phyloP scores from a whole-genome alignment of 306 rosid genomes.

The Prunus armeniaca region DNA sequence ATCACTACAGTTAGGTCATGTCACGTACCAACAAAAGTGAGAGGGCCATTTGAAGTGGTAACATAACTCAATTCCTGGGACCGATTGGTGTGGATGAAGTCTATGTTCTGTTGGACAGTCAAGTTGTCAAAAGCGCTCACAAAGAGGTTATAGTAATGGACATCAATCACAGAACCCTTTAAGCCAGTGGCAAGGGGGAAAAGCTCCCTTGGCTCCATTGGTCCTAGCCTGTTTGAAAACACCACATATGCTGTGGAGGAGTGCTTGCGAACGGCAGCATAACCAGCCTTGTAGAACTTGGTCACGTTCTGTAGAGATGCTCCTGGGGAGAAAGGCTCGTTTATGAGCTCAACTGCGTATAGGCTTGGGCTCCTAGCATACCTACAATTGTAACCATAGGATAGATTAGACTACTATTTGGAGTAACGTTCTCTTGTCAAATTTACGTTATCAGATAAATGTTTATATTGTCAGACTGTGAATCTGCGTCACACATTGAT shows the following conservation, averaged over 20 bases:
- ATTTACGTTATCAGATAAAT: no score
- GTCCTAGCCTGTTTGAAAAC: slow-evolving; percentile 54
- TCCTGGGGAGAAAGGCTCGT: slow-evolving; percentile 66
- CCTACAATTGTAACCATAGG: slow-evolving; percentile 21
- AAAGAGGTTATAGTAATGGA: slow-evolving; percentile 70
- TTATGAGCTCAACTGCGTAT: slow-evolving; percentile 67
- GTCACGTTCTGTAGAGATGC: slow-evolving; percentile 41
- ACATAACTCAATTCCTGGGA: slow-evolving; percentile 35
- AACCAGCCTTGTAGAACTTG: slow-evolving; percentile 62
- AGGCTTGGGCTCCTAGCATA: slow-evolving; percentile 53
- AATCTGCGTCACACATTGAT: no score
- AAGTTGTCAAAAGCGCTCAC: slow-evolving; percentile 21
- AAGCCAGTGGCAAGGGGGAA: slow-evolving; percentile 53
- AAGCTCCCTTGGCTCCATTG: slow-evolving; percentile 42
- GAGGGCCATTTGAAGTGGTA: slow-evolving; percentile 75
- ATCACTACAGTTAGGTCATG: not conserved
- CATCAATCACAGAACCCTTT: slow-evolving; percentile 49
- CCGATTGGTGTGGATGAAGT: slow-evolving; percentile 48
- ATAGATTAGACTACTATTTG: no score
- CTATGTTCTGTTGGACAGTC: slow-evolving; percentile 59
- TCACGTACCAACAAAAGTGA: slow-evolving; percentile 58
- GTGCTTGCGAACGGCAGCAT: slow-evolving; percentile 56
- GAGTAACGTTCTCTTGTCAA: no score
- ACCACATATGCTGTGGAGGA: slow-evolving; percentile 47
- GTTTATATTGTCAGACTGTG: no score